phyloP scores from a whole-genome alignment of 257 asterid genomes.

The Echites panduratus region DNA sequence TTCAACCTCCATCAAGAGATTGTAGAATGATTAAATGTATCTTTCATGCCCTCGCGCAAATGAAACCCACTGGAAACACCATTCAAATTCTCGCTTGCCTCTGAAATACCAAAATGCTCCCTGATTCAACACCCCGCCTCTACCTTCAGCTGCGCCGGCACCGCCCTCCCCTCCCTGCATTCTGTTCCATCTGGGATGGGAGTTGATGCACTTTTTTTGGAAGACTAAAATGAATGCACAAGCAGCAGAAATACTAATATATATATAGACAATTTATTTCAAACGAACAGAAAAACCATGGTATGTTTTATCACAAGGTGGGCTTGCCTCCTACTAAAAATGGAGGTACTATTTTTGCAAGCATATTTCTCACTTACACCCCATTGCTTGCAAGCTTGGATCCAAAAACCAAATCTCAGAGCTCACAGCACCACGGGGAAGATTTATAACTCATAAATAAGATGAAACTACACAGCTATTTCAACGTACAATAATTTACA shows the following conservation, averaged over 20 bases:
- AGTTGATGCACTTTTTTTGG: no score
- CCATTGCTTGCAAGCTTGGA: not conserved
- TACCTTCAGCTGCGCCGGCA: no score
- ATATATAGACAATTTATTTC: not conserved
- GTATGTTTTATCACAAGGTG: not conserved
- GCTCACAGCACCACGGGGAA: not conserved
- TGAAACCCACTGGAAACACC: no score
- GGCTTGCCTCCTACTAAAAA: conserved; percentile 2
- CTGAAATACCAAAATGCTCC: no score
- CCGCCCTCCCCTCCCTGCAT: no score
- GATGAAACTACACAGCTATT: not conserved
- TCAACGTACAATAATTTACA: not conserved
- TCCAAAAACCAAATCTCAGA: not conserved
- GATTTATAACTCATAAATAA: not conserved
- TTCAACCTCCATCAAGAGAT: no score
- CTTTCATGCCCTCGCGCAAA: no score
- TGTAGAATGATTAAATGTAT: no score
- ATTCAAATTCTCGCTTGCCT: no score
- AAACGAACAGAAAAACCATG: not conserved
- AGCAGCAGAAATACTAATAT: no score
- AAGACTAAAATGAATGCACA: not conserved
- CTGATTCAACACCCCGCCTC: no score
- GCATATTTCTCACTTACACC: not conserved
- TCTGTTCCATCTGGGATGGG: no score
- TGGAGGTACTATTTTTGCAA: not conserved